These are phyloP conservation scores for Citrus cavaleriei DNA, from an alignment of 345 rosid species.

Conservation along the genomic window DNA sequence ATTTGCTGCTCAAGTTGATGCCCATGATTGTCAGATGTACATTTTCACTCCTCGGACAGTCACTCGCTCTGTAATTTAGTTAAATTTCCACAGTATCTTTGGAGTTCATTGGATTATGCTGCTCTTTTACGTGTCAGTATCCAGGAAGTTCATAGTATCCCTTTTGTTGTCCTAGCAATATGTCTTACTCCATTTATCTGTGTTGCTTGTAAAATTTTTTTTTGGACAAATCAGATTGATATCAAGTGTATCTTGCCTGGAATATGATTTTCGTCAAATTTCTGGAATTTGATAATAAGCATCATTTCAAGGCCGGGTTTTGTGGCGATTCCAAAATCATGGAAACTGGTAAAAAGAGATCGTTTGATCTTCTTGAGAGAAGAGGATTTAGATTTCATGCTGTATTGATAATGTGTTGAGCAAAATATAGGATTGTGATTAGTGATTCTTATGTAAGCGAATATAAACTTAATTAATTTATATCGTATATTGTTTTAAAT, in stretches of 20 bases:
- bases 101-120: conserved; percentile 1
- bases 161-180: too few relatives aligned
- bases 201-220: background rate
- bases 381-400: background rate
- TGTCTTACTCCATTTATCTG: background rate
- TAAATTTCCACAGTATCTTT: background rate
- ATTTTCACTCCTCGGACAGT: conserved; percentile 52
- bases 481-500: too few relatives aligned
- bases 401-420: background rate
- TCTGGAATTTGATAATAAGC: background rate
- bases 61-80: conserved; percentile 32
- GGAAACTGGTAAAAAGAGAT: background rate
- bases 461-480: too few relatives aligned
- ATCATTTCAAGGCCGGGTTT: background rate
- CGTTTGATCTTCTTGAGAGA: background rate
- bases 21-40: conserved; percentile 70
- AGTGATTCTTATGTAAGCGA: background rate
- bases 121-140: background rate
- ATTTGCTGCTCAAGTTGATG: conserved; percentile 52
- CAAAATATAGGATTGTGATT: background rate
- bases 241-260: background rate
- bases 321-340: background rate
- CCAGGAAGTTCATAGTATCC: background rate
- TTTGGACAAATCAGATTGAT: background rate
- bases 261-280: background rate